Percentiles rank a stretch among this genome's conserved stretches.
These are phyloP conservation scores for Alternaria gansuensis DNA, from an alignment of 2,329 filamentous ascomycete genomes.

Conservation along the genomic window DNA sequence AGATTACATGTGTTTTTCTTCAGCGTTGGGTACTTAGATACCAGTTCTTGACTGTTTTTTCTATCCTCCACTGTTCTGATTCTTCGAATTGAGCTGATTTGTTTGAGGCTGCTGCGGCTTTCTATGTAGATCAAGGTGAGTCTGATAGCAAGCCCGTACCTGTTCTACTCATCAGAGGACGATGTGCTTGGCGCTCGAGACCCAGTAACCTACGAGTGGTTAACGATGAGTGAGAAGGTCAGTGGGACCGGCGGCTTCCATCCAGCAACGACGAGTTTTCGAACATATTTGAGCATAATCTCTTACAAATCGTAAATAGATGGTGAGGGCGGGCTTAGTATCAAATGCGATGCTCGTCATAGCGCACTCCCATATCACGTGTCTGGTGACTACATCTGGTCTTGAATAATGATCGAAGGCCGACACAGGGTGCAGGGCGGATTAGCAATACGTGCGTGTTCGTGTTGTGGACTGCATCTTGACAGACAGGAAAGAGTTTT, in stretches of 20 bases:
- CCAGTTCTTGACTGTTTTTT: not conserved
- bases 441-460: not conserved
- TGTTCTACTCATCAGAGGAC: conserved; percentile 31
- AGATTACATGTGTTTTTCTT: not conserved
- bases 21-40: not conserved
- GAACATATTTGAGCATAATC: too few relatives aligned
- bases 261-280: too few relatives aligned
- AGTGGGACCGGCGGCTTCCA: too few relatives aligned
- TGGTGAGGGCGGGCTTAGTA: not conserved
- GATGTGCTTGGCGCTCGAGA: not conserved
- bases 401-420: too few relatives aligned
- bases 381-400: not conserved
- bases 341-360: not conserved
- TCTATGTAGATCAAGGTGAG: not conserved
- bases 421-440: too few relatives aligned
- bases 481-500: too few relatives aligned
- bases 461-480: not conserved
- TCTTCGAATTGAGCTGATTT: too few relatives aligned
- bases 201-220: not conserved
- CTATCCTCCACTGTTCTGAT: too few relatives aligned
- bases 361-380: not conserved
- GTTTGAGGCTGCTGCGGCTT: too few relatives aligned
- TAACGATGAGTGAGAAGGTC: not conserved
- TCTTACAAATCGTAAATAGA: not conserved
- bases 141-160: not conserved